These are phyloP conservation scores for Porphyridium purpureum DNA, from an alignment of 23 red algal species.

Conservation along the genomic window DNA sequence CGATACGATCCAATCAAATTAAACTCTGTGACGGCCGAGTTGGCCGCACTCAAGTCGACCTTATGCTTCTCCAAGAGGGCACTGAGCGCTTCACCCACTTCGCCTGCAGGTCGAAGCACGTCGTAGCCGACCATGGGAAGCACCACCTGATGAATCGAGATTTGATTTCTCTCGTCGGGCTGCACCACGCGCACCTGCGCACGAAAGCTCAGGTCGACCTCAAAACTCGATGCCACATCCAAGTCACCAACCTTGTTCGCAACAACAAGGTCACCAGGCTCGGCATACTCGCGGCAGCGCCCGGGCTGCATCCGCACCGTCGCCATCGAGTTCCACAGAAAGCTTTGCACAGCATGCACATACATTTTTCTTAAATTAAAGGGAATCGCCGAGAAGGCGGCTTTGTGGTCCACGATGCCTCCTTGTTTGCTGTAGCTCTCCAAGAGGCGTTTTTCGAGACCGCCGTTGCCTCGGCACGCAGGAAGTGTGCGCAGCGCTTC, in stretches of 20 bases:
- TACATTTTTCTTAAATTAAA: conserved; percentile 68
- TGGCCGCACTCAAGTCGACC: conserved; percentile 21
- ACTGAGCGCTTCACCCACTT: conserved; percentile 2
- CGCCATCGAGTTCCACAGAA: conserved; percentile 92
- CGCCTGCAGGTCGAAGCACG: conserved; percentile 5
- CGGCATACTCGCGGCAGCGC: conserved; percentile 2
- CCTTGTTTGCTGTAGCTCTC: neutral
- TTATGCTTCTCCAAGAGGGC: conserved; percentile 27
- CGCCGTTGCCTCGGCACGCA: no score
- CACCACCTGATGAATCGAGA: conserved; percentile 32
- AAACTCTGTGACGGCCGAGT: conserved; percentile 3
- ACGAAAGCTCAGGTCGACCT: no score
- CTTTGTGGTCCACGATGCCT: conserved; percentile 17
- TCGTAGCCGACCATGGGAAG: conserved; percentile 61
- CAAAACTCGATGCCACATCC: no score
- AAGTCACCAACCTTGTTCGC: neutral
- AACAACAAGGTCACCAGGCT: conserved; percentile 15
- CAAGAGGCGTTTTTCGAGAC: no score
- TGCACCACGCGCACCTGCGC: no score
- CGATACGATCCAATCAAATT: conserved; percentile 57
- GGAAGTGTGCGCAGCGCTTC: neutral
- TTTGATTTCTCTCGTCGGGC: no score
- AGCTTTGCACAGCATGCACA: conserved; percentile 54
- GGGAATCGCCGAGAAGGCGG: conserved; percentile 54
- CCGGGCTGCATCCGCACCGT: conserved; percentile 29